Conservation (phyloP, 768 basidiomycete species). For the Mycena galericulata region DNA sequence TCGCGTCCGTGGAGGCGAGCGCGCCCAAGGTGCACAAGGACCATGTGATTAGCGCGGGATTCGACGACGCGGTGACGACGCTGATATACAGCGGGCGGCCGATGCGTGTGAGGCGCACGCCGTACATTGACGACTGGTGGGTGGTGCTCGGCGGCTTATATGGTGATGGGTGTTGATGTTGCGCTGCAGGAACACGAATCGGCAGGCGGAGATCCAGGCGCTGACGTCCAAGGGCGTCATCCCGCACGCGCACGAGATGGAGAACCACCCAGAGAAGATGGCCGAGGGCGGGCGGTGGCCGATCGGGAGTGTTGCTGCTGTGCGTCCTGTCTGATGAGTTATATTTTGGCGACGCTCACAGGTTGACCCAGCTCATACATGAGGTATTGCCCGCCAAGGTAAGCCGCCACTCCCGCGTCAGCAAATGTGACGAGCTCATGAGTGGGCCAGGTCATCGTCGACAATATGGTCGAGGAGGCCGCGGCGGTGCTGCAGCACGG, state of each 20-base stretch:
- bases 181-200: conserved; percentile 31
- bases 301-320: conserved; percentile 25
- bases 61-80: conserved; percentile 86
- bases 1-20: conserved; percentile 82
- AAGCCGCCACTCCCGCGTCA: background rate
- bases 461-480: conserved; percentile 24
- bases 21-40: conserved; percentile 91
- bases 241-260: conserved; percentile 23
- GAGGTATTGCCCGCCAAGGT: conserved; percentile 25
- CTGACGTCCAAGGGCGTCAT: conserved; percentile 18
- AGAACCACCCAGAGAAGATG: conserved; percentile 16
- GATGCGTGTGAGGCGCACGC: conserved; percentile 84
- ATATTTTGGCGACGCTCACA: no score
- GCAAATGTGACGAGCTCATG: background rate
- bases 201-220: conserved; percentile 20
- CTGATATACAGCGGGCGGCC: conserved; percentile 92
- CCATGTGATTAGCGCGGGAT: conserved; percentile 72
- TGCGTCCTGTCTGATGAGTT: background rate
- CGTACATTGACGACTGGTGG: conserved; percentile 88
- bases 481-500: conserved; percentile 7
- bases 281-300: conserved; percentile 16
- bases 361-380: conserved; percentile 28
- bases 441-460: conserved; percentile 7
- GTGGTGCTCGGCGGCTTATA: conserved; percentile 39
- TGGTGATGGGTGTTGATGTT: background rate